These are phyloP conservation scores for Moniliella sp. DNA, from an alignment of 1,284 basidiomycete genomes.

Conservation along the genomic window DNA sequence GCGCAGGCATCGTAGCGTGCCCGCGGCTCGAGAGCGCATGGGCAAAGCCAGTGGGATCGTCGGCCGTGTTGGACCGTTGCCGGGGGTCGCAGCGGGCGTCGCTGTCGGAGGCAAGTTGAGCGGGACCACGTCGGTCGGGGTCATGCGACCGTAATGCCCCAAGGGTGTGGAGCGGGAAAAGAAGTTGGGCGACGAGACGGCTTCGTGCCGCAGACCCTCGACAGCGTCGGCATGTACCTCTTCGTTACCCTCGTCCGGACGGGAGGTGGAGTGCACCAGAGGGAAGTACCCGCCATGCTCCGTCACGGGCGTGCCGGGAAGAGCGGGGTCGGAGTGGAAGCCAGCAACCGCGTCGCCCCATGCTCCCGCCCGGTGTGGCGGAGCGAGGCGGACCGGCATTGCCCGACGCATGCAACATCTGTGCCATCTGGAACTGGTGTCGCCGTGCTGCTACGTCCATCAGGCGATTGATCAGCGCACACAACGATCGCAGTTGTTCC, in stretches of 20 bases:
- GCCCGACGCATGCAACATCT: not conserved
- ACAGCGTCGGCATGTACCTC: slow-evolving; percentile 7
- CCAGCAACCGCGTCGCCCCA: slow-evolving; percentile 12
- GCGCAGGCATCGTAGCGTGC: too few species aligned
- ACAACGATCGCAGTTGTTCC: slow-evolving; percentile 83
- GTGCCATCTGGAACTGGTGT: not conserved
- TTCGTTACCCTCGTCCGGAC: slow-evolving; percentile 9
- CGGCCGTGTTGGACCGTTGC: too few species aligned
- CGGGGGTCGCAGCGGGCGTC: too few species aligned
- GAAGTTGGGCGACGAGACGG: slow-evolving; percentile 1
- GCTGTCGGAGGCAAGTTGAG: too few species aligned
- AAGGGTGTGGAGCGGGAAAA: slow-evolving; percentile 40
- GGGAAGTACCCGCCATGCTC: slow-evolving; percentile 9
- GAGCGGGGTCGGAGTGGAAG: slow-evolving; percentile 10
- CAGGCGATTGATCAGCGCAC: slow-evolving; percentile 65
- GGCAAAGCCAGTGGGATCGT: too few species aligned
- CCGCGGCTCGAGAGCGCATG: too few species aligned
- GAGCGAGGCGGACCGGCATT: slow-evolving; percentile 2
- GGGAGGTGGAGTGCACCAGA: slow-evolving; percentile 12
- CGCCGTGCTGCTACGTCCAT: slow-evolving; percentile 36
- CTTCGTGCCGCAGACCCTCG: slow-evolving; percentile 1
- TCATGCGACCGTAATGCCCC: too few species aligned
- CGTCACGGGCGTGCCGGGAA: slow-evolving; percentile 21
- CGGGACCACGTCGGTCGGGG: too few species aligned
- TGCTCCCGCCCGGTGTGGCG: slow-evolving; percentile 15